A percentile compares a stretch with the other conserved stretches of the same genome.
Conservation (phyloP, 2,329 filamentous ascomycete genomes). For the Talaromyces sp. region DNA sequence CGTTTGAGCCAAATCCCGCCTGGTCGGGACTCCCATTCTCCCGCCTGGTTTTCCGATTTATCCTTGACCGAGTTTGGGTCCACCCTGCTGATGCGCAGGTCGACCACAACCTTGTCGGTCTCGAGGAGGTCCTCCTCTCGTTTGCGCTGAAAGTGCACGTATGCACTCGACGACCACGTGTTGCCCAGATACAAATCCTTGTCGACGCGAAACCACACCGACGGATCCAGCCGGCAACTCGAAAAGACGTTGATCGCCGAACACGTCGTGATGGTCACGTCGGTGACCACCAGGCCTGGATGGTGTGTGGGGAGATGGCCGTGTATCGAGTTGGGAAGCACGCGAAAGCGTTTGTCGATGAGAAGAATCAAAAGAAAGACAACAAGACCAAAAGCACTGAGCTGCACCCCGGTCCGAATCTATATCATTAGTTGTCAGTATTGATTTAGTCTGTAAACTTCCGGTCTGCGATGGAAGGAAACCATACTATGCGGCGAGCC, state of each 20-base stretch:
- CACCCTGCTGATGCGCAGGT: constrained; percentile 66
- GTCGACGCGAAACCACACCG: constrained; percentile 75
- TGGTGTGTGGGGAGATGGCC: constrained; percentile 81
- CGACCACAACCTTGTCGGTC: constrained; percentile 72
- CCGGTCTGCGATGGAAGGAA: neutral
- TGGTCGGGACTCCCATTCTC: constrained; percentile 69
- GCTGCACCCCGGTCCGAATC: constrained; percentile 67
- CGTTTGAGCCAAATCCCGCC: constrained; percentile 78
- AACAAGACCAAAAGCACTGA: constrained; percentile 59
- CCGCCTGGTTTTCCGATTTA: constrained; percentile 12
- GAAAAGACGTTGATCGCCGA: constrained; percentile 68
- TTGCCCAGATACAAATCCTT: constrained; percentile 81
- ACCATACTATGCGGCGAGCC: constrained; percentile 38
- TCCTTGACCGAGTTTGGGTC: constrained; percentile 51
- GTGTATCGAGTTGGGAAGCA: constrained; percentile 80
- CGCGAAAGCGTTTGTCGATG: constrained; percentile 81
- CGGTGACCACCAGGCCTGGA: constrained; percentile 76
- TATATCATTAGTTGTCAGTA: constrained; percentile 18
- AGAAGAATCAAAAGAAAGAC: constrained; percentile 69
- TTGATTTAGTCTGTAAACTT: neutral
- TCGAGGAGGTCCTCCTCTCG: constrained; percentile 73
- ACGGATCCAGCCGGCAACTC: constrained; percentile 66
- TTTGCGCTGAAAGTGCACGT: constrained; percentile 75
- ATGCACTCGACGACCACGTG: constrained; percentile 70
- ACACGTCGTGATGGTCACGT: constrained; percentile 73